phyloP scores from a whole-genome alignment of 495 filamentous ascomycete genomes.

The Neurospora hispaniola region DNA sequence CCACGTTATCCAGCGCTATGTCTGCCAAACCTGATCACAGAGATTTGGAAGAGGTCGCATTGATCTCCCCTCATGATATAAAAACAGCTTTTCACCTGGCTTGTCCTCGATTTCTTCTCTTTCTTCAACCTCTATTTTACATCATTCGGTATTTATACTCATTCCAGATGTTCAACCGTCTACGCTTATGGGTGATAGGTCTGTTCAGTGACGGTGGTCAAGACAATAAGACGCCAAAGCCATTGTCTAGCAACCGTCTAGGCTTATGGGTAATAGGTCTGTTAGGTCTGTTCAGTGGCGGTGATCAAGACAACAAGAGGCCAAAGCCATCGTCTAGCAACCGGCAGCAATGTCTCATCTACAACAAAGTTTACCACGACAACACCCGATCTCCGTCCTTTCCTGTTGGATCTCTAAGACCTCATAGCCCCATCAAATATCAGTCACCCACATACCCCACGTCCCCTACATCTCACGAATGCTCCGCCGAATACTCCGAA shows the following conservation, averaged over 20 bases:
- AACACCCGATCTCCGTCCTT: background rate
- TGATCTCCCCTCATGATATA: background rate
- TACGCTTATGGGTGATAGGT: background rate
- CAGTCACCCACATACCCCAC: background rate
- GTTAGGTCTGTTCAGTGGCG: background rate
- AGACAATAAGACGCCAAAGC: background rate
- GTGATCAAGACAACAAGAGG: background rate
- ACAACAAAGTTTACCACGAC: background rate
- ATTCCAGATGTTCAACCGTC: background rate
- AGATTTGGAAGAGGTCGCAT: background rate
- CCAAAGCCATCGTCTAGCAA: background rate
- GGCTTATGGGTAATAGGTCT: too few relatives aligned
- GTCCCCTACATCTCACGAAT: background rate
- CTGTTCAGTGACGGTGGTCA: background rate
- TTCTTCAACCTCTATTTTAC: background rate
- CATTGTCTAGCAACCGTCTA: background rate
- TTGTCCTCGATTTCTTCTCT: background rate
- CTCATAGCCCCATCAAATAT: background rate
- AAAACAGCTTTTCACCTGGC: background rate
- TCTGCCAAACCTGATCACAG: background rate
- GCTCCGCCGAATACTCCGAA: background rate
- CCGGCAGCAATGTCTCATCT: background rate
- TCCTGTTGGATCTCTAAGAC: background rate
- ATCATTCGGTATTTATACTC: background rate
- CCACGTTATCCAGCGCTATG: background rate